phyloP scores from a whole-genome alignment of 768 basidiomycete species.

The Tulasnella sp. region DNA sequence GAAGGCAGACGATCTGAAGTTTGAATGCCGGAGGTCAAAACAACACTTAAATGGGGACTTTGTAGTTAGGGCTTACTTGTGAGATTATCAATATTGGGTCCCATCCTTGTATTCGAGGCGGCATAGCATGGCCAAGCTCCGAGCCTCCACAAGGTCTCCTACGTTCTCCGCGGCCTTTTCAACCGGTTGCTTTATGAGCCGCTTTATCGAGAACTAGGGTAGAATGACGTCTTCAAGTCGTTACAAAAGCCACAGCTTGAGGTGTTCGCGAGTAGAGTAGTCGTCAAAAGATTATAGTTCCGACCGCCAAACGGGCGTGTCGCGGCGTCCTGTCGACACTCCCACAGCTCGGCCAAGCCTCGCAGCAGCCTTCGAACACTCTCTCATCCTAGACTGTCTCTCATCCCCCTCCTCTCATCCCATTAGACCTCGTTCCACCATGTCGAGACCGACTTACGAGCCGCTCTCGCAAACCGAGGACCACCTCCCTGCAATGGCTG shows the following conservation, averaged over 20 bases:
- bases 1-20: conserved; percentile 79
- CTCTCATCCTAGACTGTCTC: not conserved
- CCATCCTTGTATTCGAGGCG: conserved; percentile 47
- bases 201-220: too few relatives aligned
- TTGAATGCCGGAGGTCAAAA: not conserved
- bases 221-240: conserved; percentile 1
- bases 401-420: not conserved
- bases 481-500: conserved; percentile 11
- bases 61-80: conserved; percentile 63
- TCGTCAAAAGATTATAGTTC: not conserved
- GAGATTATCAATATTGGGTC: conserved; percentile 83
- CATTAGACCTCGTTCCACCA: conserved; percentile 21
- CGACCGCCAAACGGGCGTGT: not conserved
- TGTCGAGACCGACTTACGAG: conserved; percentile 31
- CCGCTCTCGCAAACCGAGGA: conserved; percentile 30
- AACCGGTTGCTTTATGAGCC: not conserved
- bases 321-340: not conserved
- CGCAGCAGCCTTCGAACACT: not conserved
- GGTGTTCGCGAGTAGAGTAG: not conserved
- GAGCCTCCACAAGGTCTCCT: not conserved
- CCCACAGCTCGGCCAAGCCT: not conserved
- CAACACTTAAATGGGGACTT: not conserved
- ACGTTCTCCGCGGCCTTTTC: not conserved
- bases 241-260: not conserved
- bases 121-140: conserved; percentile 12